Evolutionary conservation across 2,329 filamentous ascomycete genomes (phyloP).

Genomic region (Xylaria sp.): DNA sequence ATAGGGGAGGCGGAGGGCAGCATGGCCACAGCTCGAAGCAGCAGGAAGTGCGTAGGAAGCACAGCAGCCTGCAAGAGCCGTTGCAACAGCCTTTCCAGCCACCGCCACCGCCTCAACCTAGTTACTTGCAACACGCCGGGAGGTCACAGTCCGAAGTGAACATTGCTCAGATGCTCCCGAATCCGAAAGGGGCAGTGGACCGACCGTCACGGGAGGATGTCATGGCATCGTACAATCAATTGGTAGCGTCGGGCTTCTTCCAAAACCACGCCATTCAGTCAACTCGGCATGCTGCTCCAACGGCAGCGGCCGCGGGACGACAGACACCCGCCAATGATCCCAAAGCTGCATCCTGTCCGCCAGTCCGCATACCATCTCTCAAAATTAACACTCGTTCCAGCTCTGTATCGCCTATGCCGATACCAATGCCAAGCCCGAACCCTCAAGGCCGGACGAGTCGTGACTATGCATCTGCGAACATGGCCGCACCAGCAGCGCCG

Average conservation of each 20-base stretch:
- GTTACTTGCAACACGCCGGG: slow-evolving; percentile 28
- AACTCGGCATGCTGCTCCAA: slow-evolving; percentile 51
- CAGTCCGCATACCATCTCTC: slow-evolving; percentile 31
- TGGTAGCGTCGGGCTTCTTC: slow-evolving; percentile 65
- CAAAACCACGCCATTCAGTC: slow-evolving; percentile 63
- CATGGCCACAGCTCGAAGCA: slow-evolving; percentile 21
- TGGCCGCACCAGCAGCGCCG: background rate
- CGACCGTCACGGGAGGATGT: slow-evolving; percentile 56
- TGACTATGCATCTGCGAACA: background rate
- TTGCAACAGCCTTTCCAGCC: slow-evolving; percentile 23
- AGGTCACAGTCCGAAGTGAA: slow-evolving; percentile 38
- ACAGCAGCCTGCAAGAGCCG: slow-evolving; percentile 41
- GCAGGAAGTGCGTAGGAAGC: slow-evolving; percentile 35
- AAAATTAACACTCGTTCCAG: slow-evolving; percentile 10
- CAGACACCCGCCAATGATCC: slow-evolving; percentile 22
- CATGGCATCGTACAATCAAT: slow-evolving; percentile 60
- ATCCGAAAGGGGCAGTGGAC: slow-evolving; percentile 24
- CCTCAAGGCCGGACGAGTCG: slow-evolving; percentile 9
- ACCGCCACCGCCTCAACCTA: slow-evolving; percentile 24
- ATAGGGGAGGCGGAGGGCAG: slow-evolving; percentile 18
- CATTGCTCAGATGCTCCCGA: slow-evolving; percentile 28
- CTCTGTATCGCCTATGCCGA: slow-evolving; percentile 2
- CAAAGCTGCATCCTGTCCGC: slow-evolving; percentile 31
- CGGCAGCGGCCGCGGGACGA: background rate
- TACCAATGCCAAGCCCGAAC: background rate